phyloP scores from a whole-genome alignment of 2,329 filamentous ascomycete genomes.

The Xylariaceae sp. region DNA sequence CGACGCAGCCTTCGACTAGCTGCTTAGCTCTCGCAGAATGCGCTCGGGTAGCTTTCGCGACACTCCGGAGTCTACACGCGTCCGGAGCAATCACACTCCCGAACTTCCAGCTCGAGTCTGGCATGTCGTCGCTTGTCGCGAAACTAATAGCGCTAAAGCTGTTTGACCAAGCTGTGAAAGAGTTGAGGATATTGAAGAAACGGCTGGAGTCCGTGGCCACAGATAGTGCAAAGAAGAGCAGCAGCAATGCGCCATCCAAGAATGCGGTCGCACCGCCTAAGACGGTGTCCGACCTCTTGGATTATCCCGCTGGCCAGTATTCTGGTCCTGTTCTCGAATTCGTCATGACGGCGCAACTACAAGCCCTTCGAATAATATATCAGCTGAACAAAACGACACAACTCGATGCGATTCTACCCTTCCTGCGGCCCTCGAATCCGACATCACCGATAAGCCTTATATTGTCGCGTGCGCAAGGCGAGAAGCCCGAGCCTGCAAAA shows the following conservation, averaged over 20 bases:
- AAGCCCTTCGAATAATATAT: constrained; percentile 59
- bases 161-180: constrained; percentile 63
- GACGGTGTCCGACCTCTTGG: constrained; percentile 54
- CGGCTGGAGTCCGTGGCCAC: constrained; percentile 46
- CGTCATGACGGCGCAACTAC: constrained; percentile 59
- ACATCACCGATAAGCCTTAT: constrained; percentile 58
- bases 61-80: constrained; percentile 54
- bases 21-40: constrained; percentile 62
- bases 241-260: constrained; percentile 29
- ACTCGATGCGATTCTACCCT: constrained; percentile 52
- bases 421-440: constrained; percentile 47
- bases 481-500: constrained; percentile 48
- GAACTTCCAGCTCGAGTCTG: constrained; percentile 64
- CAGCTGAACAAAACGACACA: constrained; percentile 53
- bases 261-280: constrained; percentile 38
- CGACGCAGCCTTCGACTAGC: constrained; percentile 35
- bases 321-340: constrained; percentile 45
- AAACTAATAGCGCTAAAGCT: constrained; percentile 61
- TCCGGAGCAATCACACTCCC: constrained; percentile 50
- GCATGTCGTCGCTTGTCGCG: constrained; percentile 63
- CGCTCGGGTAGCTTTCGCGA: constrained; percentile 60
- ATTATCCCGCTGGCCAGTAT: constrained; percentile 47
- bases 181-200: constrained; percentile 60
- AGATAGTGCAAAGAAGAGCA: constrained; percentile 31
- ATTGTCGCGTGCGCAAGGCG: constrained; percentile 39